Evolutionary conservation across 2,329 filamentous ascomycete species (phyloP).

Genomic region (Lojkania enalia): DNA sequence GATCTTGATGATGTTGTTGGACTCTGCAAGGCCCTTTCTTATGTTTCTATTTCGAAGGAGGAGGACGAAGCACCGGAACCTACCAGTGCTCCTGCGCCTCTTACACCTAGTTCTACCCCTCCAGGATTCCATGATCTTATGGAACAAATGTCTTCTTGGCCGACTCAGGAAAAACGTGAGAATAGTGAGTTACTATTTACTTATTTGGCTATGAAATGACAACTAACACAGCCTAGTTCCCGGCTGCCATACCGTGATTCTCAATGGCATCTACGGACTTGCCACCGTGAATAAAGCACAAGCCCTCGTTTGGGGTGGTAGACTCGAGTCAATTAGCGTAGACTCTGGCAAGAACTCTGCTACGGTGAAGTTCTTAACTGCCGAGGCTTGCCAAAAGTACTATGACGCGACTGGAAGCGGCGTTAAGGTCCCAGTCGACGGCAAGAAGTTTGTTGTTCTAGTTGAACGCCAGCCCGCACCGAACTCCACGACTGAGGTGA

Average conservation of each 20-base stretch:
- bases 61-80: conserved; percentile 9
- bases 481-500: conserved; percentile 45
- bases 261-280: conserved; percentile 28
- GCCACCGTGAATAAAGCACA: conserved; percentile 35
- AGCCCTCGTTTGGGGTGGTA: conserved; percentile 44
- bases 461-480: conserved; percentile 32
- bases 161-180: conserved; percentile 33
- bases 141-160: conserved; percentile 28
- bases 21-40: conserved; percentile 28
- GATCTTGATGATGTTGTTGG: conserved; percentile 26
- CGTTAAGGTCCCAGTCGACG: conserved; percentile 24
- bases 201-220: neutral
- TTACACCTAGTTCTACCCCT: too few species aligned
- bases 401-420: conserved; percentile 41
- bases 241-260: conserved; percentile 27
- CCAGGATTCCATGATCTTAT: conserved; percentile 9
- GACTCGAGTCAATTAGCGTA: conserved; percentile 35
- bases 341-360: conserved; percentile 27
- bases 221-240: conserved; percentile 23
- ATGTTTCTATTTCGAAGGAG: conserved; percentile 21
- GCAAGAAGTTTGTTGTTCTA: conserved; percentile 26
- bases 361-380: conserved; percentile 38
- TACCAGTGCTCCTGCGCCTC: neutral
- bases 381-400: conserved; percentile 38
- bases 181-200: conserved; percentile 21